Evolutionary conservation across 805 yeast genomes (phyloP).

Genomic region (Candida nitratophila): DNA sequence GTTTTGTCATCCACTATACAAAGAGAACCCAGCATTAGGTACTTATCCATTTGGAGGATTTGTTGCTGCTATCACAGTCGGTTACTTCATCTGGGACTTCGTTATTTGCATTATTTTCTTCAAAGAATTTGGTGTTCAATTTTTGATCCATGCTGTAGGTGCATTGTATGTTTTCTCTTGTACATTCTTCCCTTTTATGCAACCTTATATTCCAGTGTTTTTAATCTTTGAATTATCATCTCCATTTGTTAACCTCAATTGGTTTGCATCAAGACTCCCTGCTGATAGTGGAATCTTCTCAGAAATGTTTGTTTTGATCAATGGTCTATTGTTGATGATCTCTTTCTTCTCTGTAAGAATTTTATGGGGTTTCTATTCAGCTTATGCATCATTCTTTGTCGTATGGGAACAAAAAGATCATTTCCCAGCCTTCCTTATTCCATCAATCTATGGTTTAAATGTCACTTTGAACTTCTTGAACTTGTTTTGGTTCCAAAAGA

Average conservation of each 20-base stretch:
- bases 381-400: conserved; percentile 41
- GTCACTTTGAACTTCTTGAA: conserved; percentile 60
- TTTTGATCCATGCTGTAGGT: conserved; percentile 75
- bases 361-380: conserved; percentile 81
- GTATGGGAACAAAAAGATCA: conserved; percentile 34
- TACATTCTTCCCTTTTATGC: conserved; percentile 65
- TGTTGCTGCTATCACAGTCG: conserved; percentile 64
- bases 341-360: conserved; percentile 76
- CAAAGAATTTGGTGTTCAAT: conserved; percentile 72
- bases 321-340: conserved; percentile 63
- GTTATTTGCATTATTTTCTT: conserved; percentile 57
- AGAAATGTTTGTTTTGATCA: conserved; percentile 43
- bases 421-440: conserved; percentile 41
- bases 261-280: conserved; percentile 82
- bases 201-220: conserved; percentile 78
- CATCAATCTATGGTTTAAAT: conserved; percentile 49
- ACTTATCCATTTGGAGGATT: conserved; percentile 71
- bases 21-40: conserved; percentile 52
- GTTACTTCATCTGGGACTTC: conserved; percentile 91
- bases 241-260: conserved; percentile 90
- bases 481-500: conserved; percentile 80
- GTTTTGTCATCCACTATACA: conserved; percentile 47
- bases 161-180: conserved; percentile 67
- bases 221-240: conserved; percentile 83
- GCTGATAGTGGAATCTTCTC: conserved; percentile 47